Base-by-base conservation (phyloP, 768 basidiomycete species). In the Russula foetens region DNA sequence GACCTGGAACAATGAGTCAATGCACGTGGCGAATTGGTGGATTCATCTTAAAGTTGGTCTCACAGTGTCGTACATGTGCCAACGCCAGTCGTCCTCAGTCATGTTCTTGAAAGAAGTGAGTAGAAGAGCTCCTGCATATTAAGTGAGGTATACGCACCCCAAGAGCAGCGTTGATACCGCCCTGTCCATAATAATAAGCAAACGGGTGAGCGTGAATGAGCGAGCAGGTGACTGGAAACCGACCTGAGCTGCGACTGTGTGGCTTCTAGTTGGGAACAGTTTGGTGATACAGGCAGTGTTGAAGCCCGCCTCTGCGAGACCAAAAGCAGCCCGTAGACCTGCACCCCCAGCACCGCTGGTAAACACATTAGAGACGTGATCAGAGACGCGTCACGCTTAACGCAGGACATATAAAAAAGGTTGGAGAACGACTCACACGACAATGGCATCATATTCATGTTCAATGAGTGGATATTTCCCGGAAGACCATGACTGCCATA, bases 271-370 rank as follows among this genome's bases (percentile, higher is more conserved):
- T 9, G 97, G 97, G 81, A 98, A 98, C 19, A 99, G 82, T 76
- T 98, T 98, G 67, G 96, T 98, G 74, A 98, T 98, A 72, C 97
- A 99, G 21, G 97, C 97, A 19, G 97, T 98, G 71, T 98, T 98
- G 75, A 98, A 89, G 56, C 97, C 97, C 64, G 92, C 92, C 75
- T 98, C 95, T 59, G 97, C 97, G 44, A 98, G 84, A 76, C 97
- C 95, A 73, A 99, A 99, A 21, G 96, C 96, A 45, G 96, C 97
- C 74, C 97, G 85, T 68, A 99, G 82, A 76, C 97, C 97, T 52
- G 97, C 97, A 74, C 97, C 97, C 67, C 97, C 97, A 26, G 97
- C 96, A 71, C 95, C 96, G 64, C 93, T 96, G 71, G 56, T 38
- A 53, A 60, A 38, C 31, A n/a, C 19, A 31, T 57, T 29, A 47